Evolutionary conservation across 1,284 basidiomycete species (phyloP).

Genomic region (Trametes sp.): DNA sequence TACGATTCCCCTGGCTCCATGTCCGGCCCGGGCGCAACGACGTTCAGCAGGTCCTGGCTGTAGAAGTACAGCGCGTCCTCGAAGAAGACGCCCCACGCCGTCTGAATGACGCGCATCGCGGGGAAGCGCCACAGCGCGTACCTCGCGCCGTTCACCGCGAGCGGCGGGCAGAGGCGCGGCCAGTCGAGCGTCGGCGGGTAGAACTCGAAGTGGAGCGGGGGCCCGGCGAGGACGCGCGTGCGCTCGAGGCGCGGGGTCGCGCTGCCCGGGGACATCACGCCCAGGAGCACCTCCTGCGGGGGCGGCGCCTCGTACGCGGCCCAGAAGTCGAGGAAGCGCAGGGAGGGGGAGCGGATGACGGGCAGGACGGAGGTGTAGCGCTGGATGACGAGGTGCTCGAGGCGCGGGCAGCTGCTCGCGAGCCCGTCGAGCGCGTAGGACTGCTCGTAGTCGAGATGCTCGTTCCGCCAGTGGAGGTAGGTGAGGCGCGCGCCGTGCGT

Average conservation of each 20-base stretch:
- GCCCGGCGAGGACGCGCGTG: conserved; percentile 1
- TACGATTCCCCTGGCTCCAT: neutral
- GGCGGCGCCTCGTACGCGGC: neutral
- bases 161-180: conserved; percentile 17
- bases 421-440: neutral
- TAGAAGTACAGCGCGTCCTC: neutral
- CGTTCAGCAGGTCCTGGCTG: neutral
- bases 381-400: conserved; percentile 18
- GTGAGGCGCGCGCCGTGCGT: conserved; percentile 9
- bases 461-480: conserved; percentile 14
- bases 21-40: neutral
- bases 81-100: conserved; percentile 4
- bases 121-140: neutral
- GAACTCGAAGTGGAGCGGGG: neutral
- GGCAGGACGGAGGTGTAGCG: neutral
- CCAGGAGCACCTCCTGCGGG: neutral
- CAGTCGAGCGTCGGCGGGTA: conserved; percentile 5
- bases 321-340: conserved; percentile 16
- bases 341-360: conserved; percentile 1
- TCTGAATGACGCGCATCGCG: conserved; percentile 2
- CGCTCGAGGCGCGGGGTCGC: conserved; percentile 10
- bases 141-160: neutral
- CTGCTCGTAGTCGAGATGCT: neutral
- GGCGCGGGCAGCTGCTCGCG: conserved; percentile 4
- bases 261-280: neutral